Conservation (phyloP, 2,329 filamentous ascomycete genomes). For the Alternaria novae-zelandiae region DNA sequence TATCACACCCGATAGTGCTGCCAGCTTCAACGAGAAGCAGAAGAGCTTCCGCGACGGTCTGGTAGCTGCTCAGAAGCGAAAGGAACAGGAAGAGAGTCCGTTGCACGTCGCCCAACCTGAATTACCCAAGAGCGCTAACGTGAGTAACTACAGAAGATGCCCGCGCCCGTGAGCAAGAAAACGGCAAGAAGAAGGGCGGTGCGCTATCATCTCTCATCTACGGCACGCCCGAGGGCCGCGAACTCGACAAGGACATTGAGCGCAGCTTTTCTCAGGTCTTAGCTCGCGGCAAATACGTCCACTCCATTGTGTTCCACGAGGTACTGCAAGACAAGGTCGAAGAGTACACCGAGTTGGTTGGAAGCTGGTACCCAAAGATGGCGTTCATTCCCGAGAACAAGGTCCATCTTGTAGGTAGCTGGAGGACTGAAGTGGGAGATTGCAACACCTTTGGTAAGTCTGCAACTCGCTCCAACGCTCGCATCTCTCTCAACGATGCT, state of each 20-base stretch:
- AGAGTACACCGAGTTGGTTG: conserved; percentile 89
- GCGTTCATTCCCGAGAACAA: conserved; percentile 85
- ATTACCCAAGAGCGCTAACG: conserved; percentile 54
- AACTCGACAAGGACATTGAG: conserved; percentile 95
- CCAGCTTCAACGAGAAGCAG: conserved; percentile 82
- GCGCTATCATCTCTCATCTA: conserved; percentile 90
- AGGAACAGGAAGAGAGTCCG: conserved; percentile 85
- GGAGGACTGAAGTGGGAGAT: conserved; percentile 96
- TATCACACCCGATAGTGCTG: conserved; percentile 74
- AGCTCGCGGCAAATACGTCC: conserved; percentile 95
- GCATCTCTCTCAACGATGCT: background rate
- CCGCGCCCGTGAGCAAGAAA: conserved; percentile 65
- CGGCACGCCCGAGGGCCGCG: conserved; percentile 91
- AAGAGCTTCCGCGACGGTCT: conserved; percentile 85
- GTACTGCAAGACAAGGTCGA: conserved; percentile 96
- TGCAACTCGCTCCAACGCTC: background rate
- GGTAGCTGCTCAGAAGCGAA: conserved; percentile 74
- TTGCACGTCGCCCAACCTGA: conserved; percentile 51
- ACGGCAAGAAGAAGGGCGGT: conserved; percentile 67
- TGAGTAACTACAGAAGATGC: conserved; percentile 58
- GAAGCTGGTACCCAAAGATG: conserved; percentile 90
- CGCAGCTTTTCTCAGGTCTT: conserved; percentile 94
- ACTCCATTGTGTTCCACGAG: conserved; percentile 95
- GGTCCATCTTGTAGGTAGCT: conserved; percentile 95
- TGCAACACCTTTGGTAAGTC: conserved; percentile 90